Evolutionary conservation across 768 basidiomycete species (phyloP).

Genomic region (Sarcodon aspratus): DNA sequence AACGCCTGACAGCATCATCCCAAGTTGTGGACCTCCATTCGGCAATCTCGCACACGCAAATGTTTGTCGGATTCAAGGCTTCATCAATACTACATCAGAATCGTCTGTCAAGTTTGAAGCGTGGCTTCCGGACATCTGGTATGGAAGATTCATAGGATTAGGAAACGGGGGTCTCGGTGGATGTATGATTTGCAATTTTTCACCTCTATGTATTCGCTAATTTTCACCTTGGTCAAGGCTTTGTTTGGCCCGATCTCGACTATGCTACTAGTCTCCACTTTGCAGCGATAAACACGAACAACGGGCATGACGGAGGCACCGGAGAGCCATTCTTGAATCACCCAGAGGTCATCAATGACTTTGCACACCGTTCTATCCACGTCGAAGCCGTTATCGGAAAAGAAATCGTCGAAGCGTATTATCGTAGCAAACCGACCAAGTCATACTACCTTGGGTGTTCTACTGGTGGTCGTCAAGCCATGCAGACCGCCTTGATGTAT

Average conservation of each 20-base stretch:
- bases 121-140: too few species aligned
- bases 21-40: too few species aligned
- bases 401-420: not conserved
- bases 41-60: too few species aligned
- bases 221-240: not conserved
- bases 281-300: not conserved
- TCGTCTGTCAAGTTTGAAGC: too few species aligned
- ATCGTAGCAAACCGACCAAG: not conserved
- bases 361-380: not conserved
- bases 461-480: not conserved
- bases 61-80: too few species aligned
- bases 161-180: too few species aligned
- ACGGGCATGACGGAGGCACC: not conserved
- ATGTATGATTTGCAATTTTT: too few species aligned
- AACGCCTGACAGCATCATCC: too few species aligned
- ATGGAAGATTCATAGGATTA: too few species aligned
- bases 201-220: too few species aligned
- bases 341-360: not conserved
- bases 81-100: too few species aligned
- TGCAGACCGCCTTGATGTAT: not conserved
- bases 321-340: not conserved
- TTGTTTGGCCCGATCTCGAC: not conserved
- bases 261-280: not conserved
- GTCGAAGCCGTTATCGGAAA: not conserved
- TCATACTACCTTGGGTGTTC: not conserved